Conservation (phyloP, 208 protist species). For the Trypanosoma scelopori region DNA sequence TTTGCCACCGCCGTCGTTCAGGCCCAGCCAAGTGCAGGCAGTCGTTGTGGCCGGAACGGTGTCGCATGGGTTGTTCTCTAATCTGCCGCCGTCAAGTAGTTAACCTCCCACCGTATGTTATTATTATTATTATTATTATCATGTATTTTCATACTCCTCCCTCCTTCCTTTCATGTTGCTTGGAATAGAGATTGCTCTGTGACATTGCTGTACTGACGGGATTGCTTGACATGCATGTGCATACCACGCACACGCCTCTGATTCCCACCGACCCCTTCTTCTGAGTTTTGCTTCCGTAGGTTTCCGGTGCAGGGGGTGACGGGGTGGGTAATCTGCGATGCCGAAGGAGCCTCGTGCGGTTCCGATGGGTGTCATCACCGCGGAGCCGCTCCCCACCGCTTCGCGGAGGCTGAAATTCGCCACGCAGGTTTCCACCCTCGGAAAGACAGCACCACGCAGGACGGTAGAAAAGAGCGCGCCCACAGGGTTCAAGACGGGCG, state of each 20-base stretch:
- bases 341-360: conserved; percentile 68
- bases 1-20: conserved; percentile 30
- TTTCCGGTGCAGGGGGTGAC: not conserved
- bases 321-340: conserved; percentile 34
- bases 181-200: not conserved
- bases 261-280: not conserved
- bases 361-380: conserved; percentile 86
- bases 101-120: conserved; percentile 6
- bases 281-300: conserved; percentile 1
- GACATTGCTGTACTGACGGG: no score
- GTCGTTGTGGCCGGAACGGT: conserved; percentile 32
- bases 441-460: conserved; percentile 58
- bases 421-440: conserved; percentile 67
- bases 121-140: no score
- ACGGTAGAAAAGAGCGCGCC: conserved; percentile 36
- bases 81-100: not conserved
- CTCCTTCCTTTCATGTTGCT: not conserved
- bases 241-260: no score
- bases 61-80: conserved; percentile 59
- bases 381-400: conserved; percentile 50
- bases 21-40: conserved; percentile 28
- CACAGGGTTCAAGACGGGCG: conserved; percentile 62
- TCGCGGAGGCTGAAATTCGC: conserved; percentile 76
- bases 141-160: not conserved
- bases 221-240: not conserved